Conservation (phyloP, 148 eudicot species). For the Heliamphora exappendiculata region DNA sequence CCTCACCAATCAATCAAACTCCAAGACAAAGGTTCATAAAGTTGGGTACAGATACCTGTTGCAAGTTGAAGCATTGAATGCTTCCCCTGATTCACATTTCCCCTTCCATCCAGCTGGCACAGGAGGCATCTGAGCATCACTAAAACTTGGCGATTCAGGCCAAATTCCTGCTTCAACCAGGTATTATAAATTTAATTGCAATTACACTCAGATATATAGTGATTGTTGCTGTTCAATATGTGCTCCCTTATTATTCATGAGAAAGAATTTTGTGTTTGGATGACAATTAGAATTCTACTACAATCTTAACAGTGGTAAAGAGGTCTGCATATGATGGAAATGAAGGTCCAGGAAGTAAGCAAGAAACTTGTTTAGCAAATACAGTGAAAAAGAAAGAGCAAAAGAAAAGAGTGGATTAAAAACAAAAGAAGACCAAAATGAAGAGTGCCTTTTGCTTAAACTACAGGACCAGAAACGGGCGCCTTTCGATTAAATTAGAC, state of each 20-base stretch:
- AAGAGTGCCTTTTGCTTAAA: not conserved
- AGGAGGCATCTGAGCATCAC: constrained; percentile 39
- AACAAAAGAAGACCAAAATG: not conserved
- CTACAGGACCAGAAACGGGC: not conserved
- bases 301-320: not conserved
- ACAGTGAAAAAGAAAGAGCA: no score
- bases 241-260: not conserved
- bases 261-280: not conserved
- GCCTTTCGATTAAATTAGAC: no score
- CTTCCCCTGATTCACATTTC: constrained; percentile 46
- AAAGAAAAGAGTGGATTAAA: not conserved
- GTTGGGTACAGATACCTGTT: constrained; percentile 9
- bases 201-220: not conserved
- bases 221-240: not conserved
- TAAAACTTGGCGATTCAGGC: constrained; percentile 51
- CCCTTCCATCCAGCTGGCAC: constrained; percentile 47
- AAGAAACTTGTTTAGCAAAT: no score
- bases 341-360: no score
- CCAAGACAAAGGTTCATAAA: not conserved
- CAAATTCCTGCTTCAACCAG: constrained; percentile 33
- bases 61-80: constrained; percentile 43
- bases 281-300: not conserved
- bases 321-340: no score
- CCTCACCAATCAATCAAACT: not conserved
- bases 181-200: constrained; percentile 3